Base-by-base conservation (phyloP, 106 monocot genomes). In the Vanilla planifolia region DNA sequence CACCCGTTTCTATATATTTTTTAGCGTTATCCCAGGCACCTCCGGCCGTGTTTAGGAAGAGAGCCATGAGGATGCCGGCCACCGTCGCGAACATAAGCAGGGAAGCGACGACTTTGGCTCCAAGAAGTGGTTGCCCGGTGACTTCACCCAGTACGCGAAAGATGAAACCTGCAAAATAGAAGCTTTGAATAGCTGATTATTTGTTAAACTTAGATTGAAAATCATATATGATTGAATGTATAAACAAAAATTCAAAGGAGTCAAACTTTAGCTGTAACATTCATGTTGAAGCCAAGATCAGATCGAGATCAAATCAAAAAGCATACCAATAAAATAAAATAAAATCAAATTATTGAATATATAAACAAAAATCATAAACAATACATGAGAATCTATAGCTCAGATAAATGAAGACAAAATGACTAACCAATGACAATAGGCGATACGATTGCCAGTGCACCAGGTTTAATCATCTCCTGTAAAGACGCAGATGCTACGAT, bases 1-100 rank as follows among this genome's bases (percentile, higher is more conserved):
- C 90, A 50, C 96, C 96, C 67, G 96, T 98, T 63, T 98, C 96
- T 21, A 98, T 98, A 65, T 77, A 98, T 20, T 98, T 98, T 66
- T 98, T 98, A 3, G 96, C 96, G 71, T 98, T 98, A 76, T 98
- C 96, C 96, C 96, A 98, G 14, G 96, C 96, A 50, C 96, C 96
- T 26, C 96, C 96, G 55, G 96, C 71, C 30, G 96, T 98, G 69
- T 98, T 98, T 40, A 98, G 61, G 69, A 98, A 98, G 60, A 98
- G 79, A 60, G 96, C 96, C 96, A 98, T 98, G 10, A 98, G 79
- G 57, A 98, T 98, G 21, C 96, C 96, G 40, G 88, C 11, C 9
- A 98, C 96, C 17, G 96, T 98, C 2, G 91, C 96, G 79, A 98
- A 98, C 96, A 98, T 98, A 21, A 96, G 91, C 79, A 98, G 77